Base-by-base conservation (phyloP, 768 basidiomycete species). In the Paxillus involutus region DNA sequence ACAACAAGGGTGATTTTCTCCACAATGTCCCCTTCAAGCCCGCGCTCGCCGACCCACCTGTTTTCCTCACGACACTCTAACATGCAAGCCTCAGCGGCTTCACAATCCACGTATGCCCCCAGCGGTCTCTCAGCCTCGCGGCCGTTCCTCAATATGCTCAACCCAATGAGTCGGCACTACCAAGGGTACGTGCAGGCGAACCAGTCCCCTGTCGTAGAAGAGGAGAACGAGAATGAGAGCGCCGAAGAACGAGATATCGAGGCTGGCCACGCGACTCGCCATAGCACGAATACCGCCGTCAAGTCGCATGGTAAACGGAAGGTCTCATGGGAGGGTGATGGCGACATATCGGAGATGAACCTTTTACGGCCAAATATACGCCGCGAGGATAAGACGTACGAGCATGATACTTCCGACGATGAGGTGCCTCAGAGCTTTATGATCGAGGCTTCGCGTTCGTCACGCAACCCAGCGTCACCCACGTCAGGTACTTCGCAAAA, bases 361-460 rank as follows among this genome's bases (percentile, higher is more conserved):
- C 64, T 76, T 8, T 71, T 89, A 45, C 83, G 81, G 55, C 89
- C 89, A 47, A 91, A 89, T 70, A 86, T 86, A 60, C 86, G 81
- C 62, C 75, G 79, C 60, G 81, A 86, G 63, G 88, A 89, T 70
- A 77, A 72, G 64, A 74, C 77, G 26, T 78, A 84, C 53, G 76
- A 77, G 41, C 74, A 79, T 45, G 84, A 88, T 47, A 79, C 80
- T 29, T 88, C 86, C 8, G 91, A 93, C 60, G 91, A 88, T 52
- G 91, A 93, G 67, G 89, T 89, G 3, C 91, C 91, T 0, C 86
- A 88, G 64, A 89, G 87, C 65, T 88, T 93, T 63, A 87, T 91
- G 82, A 85, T 93, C 59, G 91, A 94, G 70, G 82, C 88, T 37
- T 71, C 81, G 16, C 58, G 55, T 42, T 58, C 56, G 17, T 67